Evolutionary conservation across 2,329 filamentous ascomycete species (phyloP).

Genomic region (Amesomyces nigricolor): DNA sequence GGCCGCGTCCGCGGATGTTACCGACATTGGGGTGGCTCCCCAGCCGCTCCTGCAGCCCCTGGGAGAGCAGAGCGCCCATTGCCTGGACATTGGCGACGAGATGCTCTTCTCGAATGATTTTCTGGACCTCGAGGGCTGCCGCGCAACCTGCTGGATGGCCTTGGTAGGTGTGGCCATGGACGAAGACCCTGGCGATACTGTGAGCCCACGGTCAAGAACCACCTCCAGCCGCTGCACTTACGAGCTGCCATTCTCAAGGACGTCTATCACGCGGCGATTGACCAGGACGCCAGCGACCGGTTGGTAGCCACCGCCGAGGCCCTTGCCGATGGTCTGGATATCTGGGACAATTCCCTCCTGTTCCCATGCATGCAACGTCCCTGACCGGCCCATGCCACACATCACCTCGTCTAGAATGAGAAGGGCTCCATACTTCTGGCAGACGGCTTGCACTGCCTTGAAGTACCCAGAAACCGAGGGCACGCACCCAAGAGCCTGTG

Average conservation of each 20-base stretch:
- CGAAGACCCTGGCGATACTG: conserved; percentile 38
- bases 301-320: conserved; percentile 55
- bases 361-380: conserved; percentile 59
- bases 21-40: conserved; percentile 36
- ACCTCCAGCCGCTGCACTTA: conserved; percentile 24
- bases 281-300: conserved; percentile 56
- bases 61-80: conserved; percentile 31
- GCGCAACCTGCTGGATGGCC: conserved; percentile 37
- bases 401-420: conserved; percentile 60
- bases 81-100: conserved; percentile 33
- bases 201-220: too few relatives aligned
- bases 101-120: conserved; percentile 33
- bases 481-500: conserved; percentile 47
- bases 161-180: conserved; percentile 56
- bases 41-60: conserved; percentile 29
- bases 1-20: conserved; percentile 38
- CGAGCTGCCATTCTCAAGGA: conserved; percentile 37
- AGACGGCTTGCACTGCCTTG: conserved; percentile 46
- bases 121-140: conserved; percentile 38
- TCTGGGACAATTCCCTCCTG: conserved; percentile 54
- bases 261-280: conserved; percentile 43
- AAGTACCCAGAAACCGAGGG: conserved; percentile 50
- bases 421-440: conserved; percentile 49
- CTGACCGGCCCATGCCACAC: conserved; percentile 60
- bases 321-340: conserved; percentile 59